phyloP scores from a whole-genome alignment of 345 rosid species.

The Hypericum perforatum region DNA sequence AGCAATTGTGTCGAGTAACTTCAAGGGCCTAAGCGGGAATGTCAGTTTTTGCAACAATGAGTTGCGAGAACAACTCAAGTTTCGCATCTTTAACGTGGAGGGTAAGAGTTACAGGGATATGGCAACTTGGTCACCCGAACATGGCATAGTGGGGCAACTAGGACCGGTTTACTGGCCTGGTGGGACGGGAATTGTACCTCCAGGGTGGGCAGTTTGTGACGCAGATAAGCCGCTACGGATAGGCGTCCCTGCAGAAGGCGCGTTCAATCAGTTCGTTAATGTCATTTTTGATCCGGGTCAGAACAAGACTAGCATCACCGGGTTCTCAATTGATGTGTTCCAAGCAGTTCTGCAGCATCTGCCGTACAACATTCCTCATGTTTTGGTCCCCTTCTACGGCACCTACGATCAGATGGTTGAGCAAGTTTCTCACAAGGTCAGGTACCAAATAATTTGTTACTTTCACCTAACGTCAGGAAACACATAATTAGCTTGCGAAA shows the following conservation, averaged over 20 bases:
- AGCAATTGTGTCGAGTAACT: constrained; percentile 10
- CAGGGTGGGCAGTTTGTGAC: constrained; percentile 11
- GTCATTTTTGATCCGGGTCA: constrained; percentile 7
- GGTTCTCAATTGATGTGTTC: constrained; percentile 27
- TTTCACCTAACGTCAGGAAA: too few species aligned
- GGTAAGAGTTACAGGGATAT: constrained; percentile 23
- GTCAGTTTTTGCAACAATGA: constrained; percentile 12
- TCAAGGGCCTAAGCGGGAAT: constrained; percentile 21
- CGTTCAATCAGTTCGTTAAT: constrained; percentile 21
- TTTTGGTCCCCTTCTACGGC: constrained; percentile 19
- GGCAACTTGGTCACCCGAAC: constrained; percentile 21
- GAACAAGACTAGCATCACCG: constrained; percentile 11
- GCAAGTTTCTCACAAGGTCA: constrained; percentile 18
- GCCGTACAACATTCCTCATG: constrained; percentile 14
- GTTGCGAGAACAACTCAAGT: constrained; percentile 3
- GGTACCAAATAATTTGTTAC: neutral
- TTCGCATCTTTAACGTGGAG: constrained; percentile 23
- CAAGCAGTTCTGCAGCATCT: constrained; percentile 15
- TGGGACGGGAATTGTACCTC: constrained; percentile 14
- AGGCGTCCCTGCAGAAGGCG: constrained; percentile 24
- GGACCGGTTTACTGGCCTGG: constrained; percentile 26
- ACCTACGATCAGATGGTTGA: constrained; percentile 24
- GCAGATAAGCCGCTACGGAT: constrained; percentile 15
- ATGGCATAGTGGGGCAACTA: constrained; percentile 12
- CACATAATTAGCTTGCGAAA: too few species aligned